phyloP scores from a whole-genome alignment of 768 basidiomycete genomes.

The Termitomyces sp. region DNA sequence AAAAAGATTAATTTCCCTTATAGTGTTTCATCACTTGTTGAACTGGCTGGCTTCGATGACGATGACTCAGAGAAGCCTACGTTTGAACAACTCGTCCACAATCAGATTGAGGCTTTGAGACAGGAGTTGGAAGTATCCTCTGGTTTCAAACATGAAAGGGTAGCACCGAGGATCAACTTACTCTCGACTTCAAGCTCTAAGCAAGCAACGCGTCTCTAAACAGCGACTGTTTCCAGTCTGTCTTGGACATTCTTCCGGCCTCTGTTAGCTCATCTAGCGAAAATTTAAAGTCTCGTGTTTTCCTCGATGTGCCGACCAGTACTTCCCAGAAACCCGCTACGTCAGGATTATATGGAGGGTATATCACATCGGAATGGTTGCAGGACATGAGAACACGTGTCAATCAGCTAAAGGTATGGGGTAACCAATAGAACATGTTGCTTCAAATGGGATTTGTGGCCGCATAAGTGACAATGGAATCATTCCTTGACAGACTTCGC shows the following conservation, averaged over 20 bases:
- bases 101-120: constrained; percentile 56
- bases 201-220: neutral
- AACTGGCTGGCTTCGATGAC: constrained; percentile 48
- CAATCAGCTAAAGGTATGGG: neutral
- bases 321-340: no score
- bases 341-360: neutral
- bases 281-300: constrained; percentile 2
- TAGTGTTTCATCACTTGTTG: constrained; percentile 73
- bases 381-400: constrained; percentile 2
- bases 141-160: constrained; percentile 1
- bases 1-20: neutral
- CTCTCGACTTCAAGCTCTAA: neutral
- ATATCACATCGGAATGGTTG: constrained; percentile 3
- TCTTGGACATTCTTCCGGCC: constrained; percentile 6
- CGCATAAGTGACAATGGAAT: neutral
- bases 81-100: constrained; percentile 49
- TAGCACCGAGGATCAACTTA: neutral
- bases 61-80: constrained; percentile 32
- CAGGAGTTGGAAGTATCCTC: constrained; percentile 56
- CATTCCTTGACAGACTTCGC: neutral
- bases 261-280: constrained; percentile 1
- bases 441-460: neutral
- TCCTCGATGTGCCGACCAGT: constrained; percentile 1
- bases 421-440: neutral
- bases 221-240: constrained; percentile 15